These are phyloP conservation scores for Russula olivacea DNA, from an alignment of 768 basidiomycete species.

Conservation along the genomic window DNA sequence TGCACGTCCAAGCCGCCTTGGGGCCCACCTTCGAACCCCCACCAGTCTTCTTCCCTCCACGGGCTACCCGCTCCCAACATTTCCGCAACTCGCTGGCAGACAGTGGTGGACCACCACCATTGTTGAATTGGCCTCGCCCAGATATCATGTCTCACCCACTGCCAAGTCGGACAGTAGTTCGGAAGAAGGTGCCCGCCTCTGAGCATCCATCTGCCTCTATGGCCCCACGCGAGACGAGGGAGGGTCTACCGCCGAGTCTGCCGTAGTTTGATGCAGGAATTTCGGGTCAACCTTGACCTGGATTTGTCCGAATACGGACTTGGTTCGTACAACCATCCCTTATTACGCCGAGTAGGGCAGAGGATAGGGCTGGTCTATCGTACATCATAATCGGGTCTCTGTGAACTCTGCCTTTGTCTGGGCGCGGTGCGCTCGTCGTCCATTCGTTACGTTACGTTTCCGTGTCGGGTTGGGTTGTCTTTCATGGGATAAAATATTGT, in stretches of 20 bases:
- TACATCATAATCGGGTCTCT: background rate
- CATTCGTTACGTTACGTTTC: background rate
- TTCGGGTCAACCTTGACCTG: background rate
- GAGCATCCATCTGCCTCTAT: background rate
- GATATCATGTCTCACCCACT: slow-evolving; percentile 23
- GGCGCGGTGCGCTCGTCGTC: slow-evolving; percentile 18
- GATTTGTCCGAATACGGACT: background rate
- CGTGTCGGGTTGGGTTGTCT: background rate
- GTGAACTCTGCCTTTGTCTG: background rate
- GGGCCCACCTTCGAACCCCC: background rate
- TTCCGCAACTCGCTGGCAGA: background rate
- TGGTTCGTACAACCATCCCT: background rate
- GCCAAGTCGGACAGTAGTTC: background rate
- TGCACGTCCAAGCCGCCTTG: slow-evolving; percentile 12
- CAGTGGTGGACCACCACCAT: slow-evolving; percentile 11
- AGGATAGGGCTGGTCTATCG: background rate
- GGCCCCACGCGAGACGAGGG: background rate
- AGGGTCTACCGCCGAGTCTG: background rate
- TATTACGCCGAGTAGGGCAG: background rate
- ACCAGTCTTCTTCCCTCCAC: background rate
- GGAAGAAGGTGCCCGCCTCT: slow-evolving; percentile 1
- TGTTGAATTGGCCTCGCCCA: slow-evolving; percentile 23
- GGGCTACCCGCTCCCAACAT: background rate
- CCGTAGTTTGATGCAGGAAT: background rate
- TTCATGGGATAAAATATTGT: background rate